Base-by-base conservation (phyloP, 352 stramenopile genomes). In the Thraustochytrium striatum region DNA sequence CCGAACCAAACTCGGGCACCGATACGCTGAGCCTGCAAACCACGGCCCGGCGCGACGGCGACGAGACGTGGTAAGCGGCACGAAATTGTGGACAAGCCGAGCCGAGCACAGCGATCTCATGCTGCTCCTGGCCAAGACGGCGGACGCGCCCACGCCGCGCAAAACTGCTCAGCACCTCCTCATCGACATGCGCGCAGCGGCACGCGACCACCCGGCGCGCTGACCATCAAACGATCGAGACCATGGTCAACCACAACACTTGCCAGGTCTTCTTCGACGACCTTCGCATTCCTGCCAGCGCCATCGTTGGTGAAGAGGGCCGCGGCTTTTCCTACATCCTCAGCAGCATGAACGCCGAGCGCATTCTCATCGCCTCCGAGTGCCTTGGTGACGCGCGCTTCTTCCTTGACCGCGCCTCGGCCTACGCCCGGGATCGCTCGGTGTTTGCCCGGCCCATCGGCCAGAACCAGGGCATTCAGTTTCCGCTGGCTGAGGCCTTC, bases 211-310 rank as follows among this genome's bases (percentile, higher is more conserved):
- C 13, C 38, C 13, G 58, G 58, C 32, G 33, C 19, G 7, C 32
- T 80, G 9, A 69, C 21, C 19, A 80, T 80, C 32, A 16, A 81
- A 0, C 55, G 9, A 80, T 80, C 30, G 55, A 69, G 55, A 80
- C 70, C 41, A 80, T 80, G 70, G 79, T 80, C 47, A 80, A 80
- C 38, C 70, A 80, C 58, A 80, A 57, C 58, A 80, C 70, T 16
- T 72, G 25, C 25, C 55, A 80, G 33, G 39, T 80, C 13, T 75
- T 72, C 30, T 80, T 80, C 33, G 70, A 80, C 36, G 33, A 80
- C 33, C 16, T 80, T 8, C 36, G 3, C 0, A 36, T 80, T 21
- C 70, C 70, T 8, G 52, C 55, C 9, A 30, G 38, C 25, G 33
- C 35, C 28, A 25, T 80, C 7, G 70, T 80, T 2, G 70, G 70